Percentiles rank a stretch among this genome's conserved stretches.
These are phyloP conservation scores for Auxenochlorella pyrenoidosa DNA, from an alignment of 139 green algal species.

Conservation along the genomic window DNA sequence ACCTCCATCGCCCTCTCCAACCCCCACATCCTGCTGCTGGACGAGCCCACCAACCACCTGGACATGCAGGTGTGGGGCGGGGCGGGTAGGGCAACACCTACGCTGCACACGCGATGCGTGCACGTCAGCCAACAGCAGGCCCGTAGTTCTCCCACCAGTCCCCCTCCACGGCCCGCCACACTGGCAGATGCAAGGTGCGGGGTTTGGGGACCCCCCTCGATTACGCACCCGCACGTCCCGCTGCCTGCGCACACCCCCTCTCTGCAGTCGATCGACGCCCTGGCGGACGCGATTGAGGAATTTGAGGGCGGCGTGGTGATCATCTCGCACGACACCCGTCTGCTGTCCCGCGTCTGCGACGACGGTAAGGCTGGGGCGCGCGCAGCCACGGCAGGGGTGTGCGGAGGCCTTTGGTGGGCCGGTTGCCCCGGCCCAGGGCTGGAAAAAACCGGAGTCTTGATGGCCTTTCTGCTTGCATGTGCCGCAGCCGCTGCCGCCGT, in stretches of 20 bases:
- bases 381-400: too few species aligned
- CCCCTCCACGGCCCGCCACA: too few species aligned
- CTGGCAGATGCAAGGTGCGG: too few species aligned
- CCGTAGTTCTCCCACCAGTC: too few species aligned
- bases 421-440: too few species aligned
- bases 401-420: too few species aligned
- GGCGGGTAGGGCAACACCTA: too few species aligned
- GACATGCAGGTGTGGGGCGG: constrained; percentile 94
- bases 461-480: neutral
- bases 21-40: constrained; percentile 96
- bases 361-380: constrained; percentile 79
- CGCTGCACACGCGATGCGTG: too few species aligned
- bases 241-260: neutral
- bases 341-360: constrained; percentile 91
- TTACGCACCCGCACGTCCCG: too few species aligned
- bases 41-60: constrained; percentile 97
- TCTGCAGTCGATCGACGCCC: constrained; percentile 93
- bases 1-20: constrained; percentile 87
- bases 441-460: too few species aligned
- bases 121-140: neutral
- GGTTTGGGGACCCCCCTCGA: too few species aligned
- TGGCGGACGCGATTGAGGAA: constrained; percentile 91
- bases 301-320: constrained; percentile 97
- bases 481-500: too few species aligned
- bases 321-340: constrained; percentile 96